Evolutionary conservation across 768 basidiomycete species (phyloP), one percentile per base, ranked within the genome.

Genomic region (Tricholomella constricta): DNA sequence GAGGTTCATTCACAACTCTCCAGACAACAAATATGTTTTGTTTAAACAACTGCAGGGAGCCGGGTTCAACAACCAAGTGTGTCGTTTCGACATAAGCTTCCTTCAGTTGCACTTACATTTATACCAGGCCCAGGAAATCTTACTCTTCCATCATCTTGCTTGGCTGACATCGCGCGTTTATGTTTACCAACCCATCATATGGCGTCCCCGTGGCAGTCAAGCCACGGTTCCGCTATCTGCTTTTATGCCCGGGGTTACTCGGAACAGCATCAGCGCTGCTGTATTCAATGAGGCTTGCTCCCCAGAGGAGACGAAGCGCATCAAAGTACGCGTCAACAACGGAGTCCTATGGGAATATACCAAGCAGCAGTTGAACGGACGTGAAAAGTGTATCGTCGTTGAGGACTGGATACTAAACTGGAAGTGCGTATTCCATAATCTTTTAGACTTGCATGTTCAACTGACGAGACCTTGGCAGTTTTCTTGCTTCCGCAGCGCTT

Each of bases 61-160:
- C 22, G 78, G 78, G 1, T 80, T 80, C 54, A 78, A 78, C 46
- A 80, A 78, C 51, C 77, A 80, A 63, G 78, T 73, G 40, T 19
- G 63, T 56, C 15, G 6, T 6, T 52, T 3, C 46, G 29, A 26
- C 22, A 32, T 44, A 40, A 29, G n/a, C 48, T 22, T 20, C 22
- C 17, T 36, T 38, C 20, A 38, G 29, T 45, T 38, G 32, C 48
- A 55, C 25, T 25, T 25, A 45, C 42, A 4, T 36, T 22, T 15
- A n/a, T 17, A 10, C 12, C 54, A 80, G 77, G 74, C 72, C 25
- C 76, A 77, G 60, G 78, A 80, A 59, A 72, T 78, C 36, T 61
- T 78, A 8, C 46, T 78, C 23, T 78, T 70, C 52, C 78, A 80
- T 57, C 75, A 78, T 61, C 66, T 78, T 23, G 76, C 77, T 26